phyloP scores from a whole-genome alignment of 1,284 basidiomycete genomes.

The Cutaneotrichosporon sp. region DNA sequence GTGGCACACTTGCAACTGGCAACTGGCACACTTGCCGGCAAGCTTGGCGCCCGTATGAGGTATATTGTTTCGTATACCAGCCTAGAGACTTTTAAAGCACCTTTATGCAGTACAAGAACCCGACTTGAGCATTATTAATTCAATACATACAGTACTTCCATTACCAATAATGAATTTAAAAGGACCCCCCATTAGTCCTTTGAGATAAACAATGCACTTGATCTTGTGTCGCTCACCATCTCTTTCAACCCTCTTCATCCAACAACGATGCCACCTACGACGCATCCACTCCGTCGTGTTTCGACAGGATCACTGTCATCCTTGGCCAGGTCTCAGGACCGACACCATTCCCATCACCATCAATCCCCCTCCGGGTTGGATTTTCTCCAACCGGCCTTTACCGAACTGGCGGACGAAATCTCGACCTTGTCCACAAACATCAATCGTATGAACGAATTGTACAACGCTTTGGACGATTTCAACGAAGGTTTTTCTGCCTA shows the following conservation, averaged over 20 bases:
- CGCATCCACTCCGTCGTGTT: conserved; percentile 69
- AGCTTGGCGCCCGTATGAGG: too few species aligned
- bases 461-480: conserved; percentile 72
- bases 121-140: too few species aligned
- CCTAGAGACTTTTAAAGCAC: too few species aligned
- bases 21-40: too few species aligned
- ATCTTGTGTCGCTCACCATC: too few species aligned
- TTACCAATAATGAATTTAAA: too few species aligned
- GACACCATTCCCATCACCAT: conserved; percentile 54
- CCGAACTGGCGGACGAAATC: conserved; percentile 81
- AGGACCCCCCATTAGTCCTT: too few species aligned
- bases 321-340: conserved; percentile 64
- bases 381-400: conserved; percentile 75
- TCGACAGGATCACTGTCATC: conserved; percentile 85
- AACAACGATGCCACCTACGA: background rate
- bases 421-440: conserved; percentile 71
- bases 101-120: too few species aligned
- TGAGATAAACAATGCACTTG: too few species aligned
- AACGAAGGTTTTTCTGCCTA: conserved; percentile 91
- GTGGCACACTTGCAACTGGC: too few species aligned
- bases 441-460: conserved; percentile 63
- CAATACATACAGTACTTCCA: too few species aligned
- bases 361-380: conserved; percentile 71
- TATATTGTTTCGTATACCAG: too few species aligned
- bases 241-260: background rate